These are phyloP conservation scores for Conringia planisiliqua DNA, from an alignment of 345 rosid species.

Conservation along the genomic window DNA sequence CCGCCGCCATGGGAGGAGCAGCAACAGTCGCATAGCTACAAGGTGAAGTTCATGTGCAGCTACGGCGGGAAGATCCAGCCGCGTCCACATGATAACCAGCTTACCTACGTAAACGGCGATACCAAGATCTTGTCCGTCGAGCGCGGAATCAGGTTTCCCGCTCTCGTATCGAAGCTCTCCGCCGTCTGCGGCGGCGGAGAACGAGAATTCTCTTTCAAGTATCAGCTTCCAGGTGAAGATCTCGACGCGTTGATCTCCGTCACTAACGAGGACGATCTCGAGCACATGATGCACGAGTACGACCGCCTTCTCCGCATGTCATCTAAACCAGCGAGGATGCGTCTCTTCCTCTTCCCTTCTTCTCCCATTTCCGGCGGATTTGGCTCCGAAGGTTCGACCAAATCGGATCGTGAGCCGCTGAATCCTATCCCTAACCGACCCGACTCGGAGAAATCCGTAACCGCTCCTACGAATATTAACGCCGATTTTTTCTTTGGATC, in stretches of 20 bases:
- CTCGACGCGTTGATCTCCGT: slow-evolving; percentile 93
- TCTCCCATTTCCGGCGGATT: slow-evolving; percentile 30
- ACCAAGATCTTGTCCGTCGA: slow-evolving; percentile 88
- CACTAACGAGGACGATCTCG: slow-evolving; percentile 87
- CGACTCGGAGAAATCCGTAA: slow-evolving; percentile 34
- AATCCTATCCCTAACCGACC: slow-evolving; percentile 47
- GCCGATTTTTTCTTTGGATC: slow-evolving; percentile 77
- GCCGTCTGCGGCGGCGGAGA: slow-evolving; percentile 47
- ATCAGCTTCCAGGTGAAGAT: slow-evolving; percentile 95
- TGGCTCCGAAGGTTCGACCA: slow-evolving; percentile 53
- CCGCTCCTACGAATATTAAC: slow-evolving; percentile 32
- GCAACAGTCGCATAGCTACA: slow-evolving; percentile 42
- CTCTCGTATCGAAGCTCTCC: slow-evolving; percentile 56
- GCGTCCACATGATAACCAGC: slow-evolving; percentile 93
- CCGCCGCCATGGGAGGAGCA: slow-evolving; percentile 79
- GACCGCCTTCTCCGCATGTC: slow-evolving; percentile 69
- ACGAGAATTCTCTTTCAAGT: slow-evolving; percentile 65
- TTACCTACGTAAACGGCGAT: slow-evolving; percentile 78
- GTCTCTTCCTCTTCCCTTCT: slow-evolving; percentile 69
- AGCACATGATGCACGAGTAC: slow-evolving; percentile 90
- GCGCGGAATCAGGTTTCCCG: slow-evolving; percentile 53
- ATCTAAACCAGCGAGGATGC: slow-evolving; percentile 79
- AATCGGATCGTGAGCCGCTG: slow-evolving; percentile 69
- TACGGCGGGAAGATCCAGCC: slow-evolving; percentile 97
- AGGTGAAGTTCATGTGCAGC: slow-evolving; percentile 85